Evolutionary conservation across 331 rosid genomes (phyloP), one percentile per base, ranked within the genome.

Genomic region (Rhamnella rubrinervis): DNA sequence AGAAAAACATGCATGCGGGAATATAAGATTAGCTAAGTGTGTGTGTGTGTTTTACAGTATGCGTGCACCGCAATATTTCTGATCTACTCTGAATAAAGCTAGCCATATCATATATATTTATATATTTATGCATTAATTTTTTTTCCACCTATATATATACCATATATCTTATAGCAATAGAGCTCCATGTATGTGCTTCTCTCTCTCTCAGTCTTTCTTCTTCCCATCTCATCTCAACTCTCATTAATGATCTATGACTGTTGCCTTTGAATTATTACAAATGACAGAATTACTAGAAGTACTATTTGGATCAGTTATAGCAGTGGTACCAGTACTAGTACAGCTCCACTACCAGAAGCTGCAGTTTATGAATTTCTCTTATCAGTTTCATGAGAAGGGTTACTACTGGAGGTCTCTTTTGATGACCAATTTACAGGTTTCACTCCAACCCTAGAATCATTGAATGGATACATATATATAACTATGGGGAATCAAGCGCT

Each of bases 1-100:
- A 65, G 70, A 73, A 79, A 78, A 71, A 57, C 21, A 44, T 78
- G 93, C 96, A 89, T 85, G 96, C 88, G 93, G 90, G 93, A 85
- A 82, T 87, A 83, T 81, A 79, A 77, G 73, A 57, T 73, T 66
- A 31, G 35, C 35, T 31, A 31, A 31, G 35, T 3, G 35, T 4
- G 35, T 46, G 41, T n/a, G 12, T 53, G 71, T 56, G 25, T 40
- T 75, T 79, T 23, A 72, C 80, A 73, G 71, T 78, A 76, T 85
- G 87, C 86, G 82, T 89, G 87, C 83, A 59, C 71, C 74, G 63
- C 79, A 81, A 77, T 77, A 52, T 74, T 81, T 78, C 84, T 56
- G 41, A 57, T 60, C 49, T 16, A 19, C 67, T 19, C 35, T 23
- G 49, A 20, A 12, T 39, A 57, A 57, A 21, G 6, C 14, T 31